Evolutionary conservation across 805 yeast genomes (phyloP).

Genomic region (Monosporozyma siamensis): DNA sequence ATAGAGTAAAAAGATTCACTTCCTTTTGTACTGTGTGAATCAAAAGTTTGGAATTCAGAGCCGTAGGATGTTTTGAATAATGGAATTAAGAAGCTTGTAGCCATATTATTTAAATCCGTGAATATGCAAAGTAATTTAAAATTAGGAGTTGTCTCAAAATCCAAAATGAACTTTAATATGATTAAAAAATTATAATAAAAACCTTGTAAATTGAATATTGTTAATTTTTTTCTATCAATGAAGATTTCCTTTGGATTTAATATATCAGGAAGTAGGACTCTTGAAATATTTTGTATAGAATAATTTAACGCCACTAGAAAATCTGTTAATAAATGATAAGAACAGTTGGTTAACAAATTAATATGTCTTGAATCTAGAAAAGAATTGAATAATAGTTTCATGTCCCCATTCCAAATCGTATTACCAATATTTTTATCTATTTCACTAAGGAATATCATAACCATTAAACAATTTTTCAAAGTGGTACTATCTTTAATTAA

Average conservation of each 20-base stretch:
- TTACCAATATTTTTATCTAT: constrained; percentile 18
- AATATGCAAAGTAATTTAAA: constrained; percentile 27
- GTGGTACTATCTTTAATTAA: constrained; percentile 18
- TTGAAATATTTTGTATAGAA: constrained; percentile 27
- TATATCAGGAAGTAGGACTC: constrained; percentile 14
- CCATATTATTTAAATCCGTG: constrained; percentile 24
- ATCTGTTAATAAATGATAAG: constrained; percentile 23
- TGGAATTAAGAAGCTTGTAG: constrained; percentile 22
- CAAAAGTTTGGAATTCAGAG: constrained; percentile 9
- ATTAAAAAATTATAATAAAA: constrained; percentile 25
- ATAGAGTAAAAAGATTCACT: constrained; percentile 5
- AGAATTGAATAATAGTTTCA: constrained; percentile 15
- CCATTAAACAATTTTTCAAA: constrained; percentile 24
- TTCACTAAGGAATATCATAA: constrained; percentile 21
- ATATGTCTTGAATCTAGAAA: constrained; percentile 17
- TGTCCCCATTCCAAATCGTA: constrained; percentile 20
- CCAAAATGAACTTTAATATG: constrained; percentile 24
- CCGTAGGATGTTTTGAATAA: background rate
- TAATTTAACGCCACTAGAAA: constrained; percentile 26
- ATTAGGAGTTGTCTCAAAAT: constrained; percentile 29
- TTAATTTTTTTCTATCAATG: constrained; percentile 15
- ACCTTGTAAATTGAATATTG: constrained; percentile 26
- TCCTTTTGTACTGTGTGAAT: constrained; percentile 2
- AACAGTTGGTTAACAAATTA: constrained; percentile 22
- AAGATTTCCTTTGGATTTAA: constrained; percentile 7